phyloP scores from a whole-genome alignment of 345 rosid species.

The Arabis alpina region DNA sequence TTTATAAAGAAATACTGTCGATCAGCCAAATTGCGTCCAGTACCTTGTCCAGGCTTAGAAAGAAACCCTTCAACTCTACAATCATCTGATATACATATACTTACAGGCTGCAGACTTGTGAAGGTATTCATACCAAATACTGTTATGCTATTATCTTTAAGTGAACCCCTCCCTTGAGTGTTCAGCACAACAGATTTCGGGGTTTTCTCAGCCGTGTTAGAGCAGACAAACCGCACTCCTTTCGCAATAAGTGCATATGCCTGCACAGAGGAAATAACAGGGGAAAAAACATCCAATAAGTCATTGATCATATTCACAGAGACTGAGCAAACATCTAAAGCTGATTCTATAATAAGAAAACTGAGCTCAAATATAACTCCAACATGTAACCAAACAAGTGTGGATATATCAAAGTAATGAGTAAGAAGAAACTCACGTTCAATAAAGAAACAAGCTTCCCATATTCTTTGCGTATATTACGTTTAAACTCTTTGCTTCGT shows the following conservation, averaged over 20 bases:
- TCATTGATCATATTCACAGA: no score
- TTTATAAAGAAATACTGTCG: conserved; percentile 89
- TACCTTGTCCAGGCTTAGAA: conserved; percentile 93
- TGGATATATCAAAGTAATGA: background rate
- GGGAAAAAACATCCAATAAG: no score
- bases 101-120: conserved; percentile 76
- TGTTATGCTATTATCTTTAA: conserved; percentile 84
- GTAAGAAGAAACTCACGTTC: conserved; percentile 61
- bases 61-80: conserved; percentile 90
- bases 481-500: conserved; percentile 87
- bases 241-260: conserved; percentile 93
- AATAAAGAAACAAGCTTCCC: conserved; percentile 85
- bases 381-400: no score
- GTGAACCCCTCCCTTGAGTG: conserved; percentile 91
- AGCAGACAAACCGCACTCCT: conserved; percentile 82
- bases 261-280: no score
- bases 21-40: conserved; percentile 94
- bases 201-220: no score
- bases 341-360: conserved; percentile 16
- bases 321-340: conserved; percentile 3
- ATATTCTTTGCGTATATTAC: conserved; percentile 93
- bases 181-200: conserved; percentile 75
- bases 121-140: conserved; percentile 77
- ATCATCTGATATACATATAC: conserved; percentile 60
- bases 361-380: background rate